Evolutionary conservation across 2,329 filamentous ascomycete genomes (phyloP).

Genomic region (Tolypocladium cylindrosporum): DNA sequence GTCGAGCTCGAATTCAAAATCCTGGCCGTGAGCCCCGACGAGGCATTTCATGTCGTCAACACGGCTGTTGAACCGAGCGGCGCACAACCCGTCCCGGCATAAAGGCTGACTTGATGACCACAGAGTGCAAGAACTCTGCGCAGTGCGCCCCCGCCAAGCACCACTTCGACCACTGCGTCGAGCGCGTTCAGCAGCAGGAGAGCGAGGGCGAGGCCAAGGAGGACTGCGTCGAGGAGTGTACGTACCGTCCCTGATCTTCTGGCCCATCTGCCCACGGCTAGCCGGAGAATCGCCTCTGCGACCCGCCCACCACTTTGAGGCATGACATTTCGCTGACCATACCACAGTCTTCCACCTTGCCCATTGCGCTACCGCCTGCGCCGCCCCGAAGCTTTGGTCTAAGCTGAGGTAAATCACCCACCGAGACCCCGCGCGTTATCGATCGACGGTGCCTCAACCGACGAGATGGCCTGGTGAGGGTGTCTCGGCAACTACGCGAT

Average conservation of each 20-base stretch:
- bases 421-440: neutral
- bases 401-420: constrained; percentile 66
- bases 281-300: neutral
- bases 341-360: constrained; percentile 91
- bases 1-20: neutral
- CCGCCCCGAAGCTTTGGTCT: constrained; percentile 91
- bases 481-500: neutral
- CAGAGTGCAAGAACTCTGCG: constrained; percentile 84
- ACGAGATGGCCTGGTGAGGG: neutral
- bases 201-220: constrained; percentile 67
- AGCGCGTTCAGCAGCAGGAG: constrained; percentile 64
- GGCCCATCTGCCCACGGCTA: neutral
- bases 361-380: constrained; percentile 88
- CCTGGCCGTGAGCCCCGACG: neutral
- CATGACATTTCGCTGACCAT: neutral
- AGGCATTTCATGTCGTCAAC: constrained; percentile 10
- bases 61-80: neutral
- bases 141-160: constrained; percentile 85
- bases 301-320: neutral
- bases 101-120: constrained; percentile 13
- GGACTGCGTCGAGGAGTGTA: constrained; percentile 99
- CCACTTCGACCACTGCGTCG: constrained; percentile 96
- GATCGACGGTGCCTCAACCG: neutral
- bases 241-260: constrained; percentile 29
- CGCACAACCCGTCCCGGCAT: neutral